phyloP scores from a whole-genome alignment of 2,329 filamentous ascomycete genomes.

The Alternaria ventricosa region DNA sequence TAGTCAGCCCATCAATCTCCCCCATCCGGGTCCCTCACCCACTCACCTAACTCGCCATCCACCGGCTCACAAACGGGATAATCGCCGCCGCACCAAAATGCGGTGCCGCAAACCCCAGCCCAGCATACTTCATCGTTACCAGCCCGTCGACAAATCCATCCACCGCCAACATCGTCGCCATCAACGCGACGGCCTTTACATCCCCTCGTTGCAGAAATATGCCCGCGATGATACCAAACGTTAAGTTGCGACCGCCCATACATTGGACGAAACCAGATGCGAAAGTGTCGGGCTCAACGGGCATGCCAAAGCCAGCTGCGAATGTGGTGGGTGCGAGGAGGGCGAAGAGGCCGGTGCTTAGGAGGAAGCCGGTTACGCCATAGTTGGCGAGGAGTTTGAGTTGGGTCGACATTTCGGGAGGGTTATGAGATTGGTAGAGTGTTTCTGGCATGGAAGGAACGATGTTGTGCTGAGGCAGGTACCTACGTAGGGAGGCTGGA shows the following conservation, averaged over 20 bases:
- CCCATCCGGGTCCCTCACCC: background rate
- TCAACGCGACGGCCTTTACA: constrained; percentile 10
- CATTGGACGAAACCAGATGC: constrained; percentile 25
- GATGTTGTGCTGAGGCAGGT: background rate
- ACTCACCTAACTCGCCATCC: constrained; percentile 13
- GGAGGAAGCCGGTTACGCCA: constrained; percentile 15
- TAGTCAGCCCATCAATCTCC: background rate
- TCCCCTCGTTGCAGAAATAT: constrained; percentile 12
- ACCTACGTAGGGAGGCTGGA: background rate
- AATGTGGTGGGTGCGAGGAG: constrained; percentile 19
- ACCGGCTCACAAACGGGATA: constrained; percentile 17
- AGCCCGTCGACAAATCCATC: constrained; percentile 20
- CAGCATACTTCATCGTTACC: constrained; percentile 17
- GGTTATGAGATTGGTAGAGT: background rate
- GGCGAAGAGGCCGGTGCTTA: constrained; percentile 15
- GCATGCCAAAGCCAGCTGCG: constrained; percentile 20
- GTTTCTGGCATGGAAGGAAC: background rate
- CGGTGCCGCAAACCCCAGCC: constrained; percentile 7
- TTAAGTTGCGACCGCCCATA: constrained; percentile 23
- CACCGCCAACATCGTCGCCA: constrained; percentile 19
- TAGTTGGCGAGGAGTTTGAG: constrained; percentile 22
- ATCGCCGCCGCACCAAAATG: constrained; percentile 20
- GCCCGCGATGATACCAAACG: constrained; percentile 17
- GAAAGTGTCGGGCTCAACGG: constrained; percentile 14
- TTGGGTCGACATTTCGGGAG: background rate